Evolutionary conservation across 2,329 filamentous ascomycete genomes (phyloP), one percentile per base, ranked within the genome.

Genomic region (Xylaria sp.): DNA sequence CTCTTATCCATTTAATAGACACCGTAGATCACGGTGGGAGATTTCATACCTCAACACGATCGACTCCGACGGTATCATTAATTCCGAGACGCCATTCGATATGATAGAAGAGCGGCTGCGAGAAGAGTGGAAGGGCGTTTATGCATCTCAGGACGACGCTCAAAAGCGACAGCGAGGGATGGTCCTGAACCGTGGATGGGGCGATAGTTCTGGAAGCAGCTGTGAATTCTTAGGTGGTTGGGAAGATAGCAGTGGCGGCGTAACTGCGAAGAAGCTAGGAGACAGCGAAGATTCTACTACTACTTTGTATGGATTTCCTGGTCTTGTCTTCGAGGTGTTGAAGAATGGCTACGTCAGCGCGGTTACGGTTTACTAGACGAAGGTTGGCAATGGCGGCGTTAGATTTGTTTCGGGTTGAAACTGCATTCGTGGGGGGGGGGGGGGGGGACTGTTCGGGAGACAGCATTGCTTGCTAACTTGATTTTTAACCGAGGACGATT

Each of bases 1-100:
- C 0, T 97, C 93, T 1, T 98, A 97, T 74, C 91, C 94, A 10
- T 99, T 99, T 79, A 98, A 99, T 76, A 87, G 95, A 4, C 93
- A 98, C 75, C 88, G 94, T 17, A 87, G 95, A 63, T 92, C 91
- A 69, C 87, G 93, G 40, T 99, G 95, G 95, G 87, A 88, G 53
- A 88, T 97, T 53, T 75, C 79, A 44, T 89, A 89, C 67, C 77
- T 88, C 4, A 70, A 74, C 11, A 77, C 85, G 9, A 73, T 80
- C 4, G 73, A 77, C 9, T 73, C 79, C 10, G 76, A 76, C 10
- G 75, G 80, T 6, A 68, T 77, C 17, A 77, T 91, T 52, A 87
- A 85, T 64, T 96, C 92, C 0, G 95, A 98, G 77, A 91, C 91
- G 53, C 79, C 83, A 0, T 97, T 96, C 68, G 76, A 84, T n/a